Percentiles rank a stretch among this genome's conserved stretches.
These are phyloP conservation scores for Phragmites australis DNA, from an alignment of 176 grass and related monocot species.

Conservation along the genomic window DNA sequence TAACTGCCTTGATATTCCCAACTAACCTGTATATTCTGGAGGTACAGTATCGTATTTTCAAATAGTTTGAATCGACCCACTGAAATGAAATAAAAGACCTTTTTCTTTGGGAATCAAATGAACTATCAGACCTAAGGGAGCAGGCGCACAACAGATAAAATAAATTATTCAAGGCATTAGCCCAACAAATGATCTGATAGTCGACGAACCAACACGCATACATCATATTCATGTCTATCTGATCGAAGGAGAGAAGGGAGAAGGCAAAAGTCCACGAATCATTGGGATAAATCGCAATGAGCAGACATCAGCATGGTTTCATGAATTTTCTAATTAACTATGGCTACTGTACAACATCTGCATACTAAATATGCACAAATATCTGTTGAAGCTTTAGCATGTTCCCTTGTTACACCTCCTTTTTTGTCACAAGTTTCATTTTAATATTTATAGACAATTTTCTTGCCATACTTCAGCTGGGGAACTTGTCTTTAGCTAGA, in stretches of 20 bases:
- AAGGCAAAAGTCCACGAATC: neutral
- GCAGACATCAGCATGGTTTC: neutral
- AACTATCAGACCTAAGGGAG: neutral
- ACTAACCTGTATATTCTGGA: neutral
- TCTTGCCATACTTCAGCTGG: conserved; percentile 10
- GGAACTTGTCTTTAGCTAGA: conserved; percentile 6
- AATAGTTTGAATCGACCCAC: neutral
- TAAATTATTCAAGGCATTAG: no score
- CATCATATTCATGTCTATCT: neutral
- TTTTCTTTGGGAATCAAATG: neutral
- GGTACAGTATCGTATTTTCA: neutral
- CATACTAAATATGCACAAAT: neutral
- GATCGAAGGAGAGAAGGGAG: neutral
- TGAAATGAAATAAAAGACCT: neutral
- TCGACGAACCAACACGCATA: neutral
- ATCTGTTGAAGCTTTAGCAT: conserved; percentile 15
- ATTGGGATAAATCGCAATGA: neutral
- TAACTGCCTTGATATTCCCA: neutral
- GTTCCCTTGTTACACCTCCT: neutral
- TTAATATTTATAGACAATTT: neutral
- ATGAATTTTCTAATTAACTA: neutral
- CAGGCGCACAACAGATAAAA: neutral
- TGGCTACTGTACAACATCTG: neutral
- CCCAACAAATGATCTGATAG: neutral
- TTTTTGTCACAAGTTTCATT: neutral